Percentiles rank a stretch among this genome's conserved stretches.
Evolutionary conservation across 176 grass and related monocot genomes (phyloP).

Genomic region (Dactylis glomerata): DNA sequence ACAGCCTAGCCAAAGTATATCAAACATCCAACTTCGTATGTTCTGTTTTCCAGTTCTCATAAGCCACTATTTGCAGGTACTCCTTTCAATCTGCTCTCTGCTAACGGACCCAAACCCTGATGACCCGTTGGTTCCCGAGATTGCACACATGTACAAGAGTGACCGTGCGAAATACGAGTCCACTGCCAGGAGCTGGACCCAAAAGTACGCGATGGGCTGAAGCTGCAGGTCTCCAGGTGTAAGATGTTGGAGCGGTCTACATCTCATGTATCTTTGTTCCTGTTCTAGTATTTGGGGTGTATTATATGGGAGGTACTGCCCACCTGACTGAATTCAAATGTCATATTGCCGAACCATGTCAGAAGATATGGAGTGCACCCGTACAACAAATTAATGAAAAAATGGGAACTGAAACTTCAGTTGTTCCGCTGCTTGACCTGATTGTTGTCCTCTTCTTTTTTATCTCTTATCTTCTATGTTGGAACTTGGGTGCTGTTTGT

Average conservation of each 20-base stretch:
- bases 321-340: not conserved
- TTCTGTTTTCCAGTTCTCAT: not conserved
- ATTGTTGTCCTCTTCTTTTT: not conserved
- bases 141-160: slow-evolving; percentile 53
- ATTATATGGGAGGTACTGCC: not conserved
- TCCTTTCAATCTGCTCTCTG: slow-evolving; percentile 58
- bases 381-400: slow-evolving; percentile 1
- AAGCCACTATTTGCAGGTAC: slow-evolving; percentile 31
- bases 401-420: not conserved
- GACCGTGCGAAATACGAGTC: slow-evolving; percentile 44
- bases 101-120: slow-evolving; percentile 51
- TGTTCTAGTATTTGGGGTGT: not conserved
- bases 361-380: not conserved
- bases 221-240: not conserved
- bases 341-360: not conserved
- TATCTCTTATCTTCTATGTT: not conserved
- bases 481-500: not conserved
- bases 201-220: slow-evolving; percentile 60
- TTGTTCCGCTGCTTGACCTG: not conserved
- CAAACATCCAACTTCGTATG: not conserved
- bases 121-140: slow-evolving; percentile 49
- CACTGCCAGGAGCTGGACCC: slow-evolving; percentile 51
- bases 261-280: not conserved
- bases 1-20: not conserved
- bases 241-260: not conserved